Evolutionary conservation across 192 early-diverging fungal species (phyloP), one percentile per base, ranked within the genome.

Genomic region (Coemansia erecta): DNA sequence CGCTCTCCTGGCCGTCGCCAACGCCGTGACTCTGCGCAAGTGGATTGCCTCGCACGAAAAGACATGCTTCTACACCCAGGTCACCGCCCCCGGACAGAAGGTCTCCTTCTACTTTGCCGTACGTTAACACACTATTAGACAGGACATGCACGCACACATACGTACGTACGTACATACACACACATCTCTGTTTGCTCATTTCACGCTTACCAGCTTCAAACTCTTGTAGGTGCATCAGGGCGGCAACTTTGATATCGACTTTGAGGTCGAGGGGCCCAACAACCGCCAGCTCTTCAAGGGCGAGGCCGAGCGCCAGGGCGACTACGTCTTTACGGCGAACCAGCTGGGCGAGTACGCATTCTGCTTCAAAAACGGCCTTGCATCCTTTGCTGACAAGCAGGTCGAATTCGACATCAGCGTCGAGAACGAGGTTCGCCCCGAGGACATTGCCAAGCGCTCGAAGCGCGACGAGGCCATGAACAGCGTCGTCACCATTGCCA

Each of bases 51-150:
- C 94, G 18, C 90, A 94, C 66, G 94, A 95, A 70, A 85, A 88
- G 46, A 85, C 90, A 17, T 99, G 97, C 74, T 98, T 94, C 79
- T 96, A 93, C 81, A 84, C 88, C 15, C 82, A 78, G 59, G 81
- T 85, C n/a, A 89, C 89, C 60, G 57, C 81, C 50, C 82, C 85
- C 6, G 89, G 86, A 42, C 93, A 98, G 83, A 98, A 98, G 80
- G 72, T 98, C 53, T 88, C 88, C 39, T 94, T 98, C 70, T 98
- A 97, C 82, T 98, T 95, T 88, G 93, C 94, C 44, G 96, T 98
- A 89, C 74, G 90, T 82, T n/a, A 42, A 41, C 33, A 11, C 35
- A 43, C 2, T 17, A 13, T n/a, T n/a, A n/a, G n/a, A n/a, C n/a
- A n/a, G n/a, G n/a, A n/a, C n/a, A n/a, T n/a, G n/a, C n/a, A n/a